A percentile compares a stretch with the other conserved stretches of the same genome.
Conservation (phyloP, 306 rosid genomes). For the Cucurbita maxima region DNA sequence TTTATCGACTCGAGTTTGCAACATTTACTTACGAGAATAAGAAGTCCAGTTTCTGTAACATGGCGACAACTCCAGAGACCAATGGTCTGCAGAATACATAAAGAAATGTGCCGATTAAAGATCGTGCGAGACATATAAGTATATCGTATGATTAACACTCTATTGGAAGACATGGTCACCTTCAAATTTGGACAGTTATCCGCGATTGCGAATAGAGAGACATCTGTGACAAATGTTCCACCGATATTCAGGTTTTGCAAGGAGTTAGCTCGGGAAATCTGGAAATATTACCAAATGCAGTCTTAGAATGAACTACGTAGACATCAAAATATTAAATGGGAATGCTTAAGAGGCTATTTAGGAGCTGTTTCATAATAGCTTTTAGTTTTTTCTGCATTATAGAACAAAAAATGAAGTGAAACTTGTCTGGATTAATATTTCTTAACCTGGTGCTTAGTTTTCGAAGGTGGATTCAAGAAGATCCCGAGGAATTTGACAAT, state of each 20-base stretch:
- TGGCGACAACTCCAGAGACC: constrained; percentile 92
- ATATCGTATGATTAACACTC: too few species aligned
- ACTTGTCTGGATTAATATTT: not conserved
- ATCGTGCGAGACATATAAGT: not conserved
- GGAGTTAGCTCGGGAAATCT: constrained; percentile 66
- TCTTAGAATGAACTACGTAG: not conserved
- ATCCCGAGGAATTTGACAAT: not conserved
- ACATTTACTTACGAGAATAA: constrained; percentile 52
- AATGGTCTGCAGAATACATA: constrained; percentile 35
- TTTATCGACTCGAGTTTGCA: constrained; percentile 60
- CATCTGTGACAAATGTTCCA: constrained; percentile 86
- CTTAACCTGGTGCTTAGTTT: not conserved
- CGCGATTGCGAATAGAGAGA: constrained; percentile 56
- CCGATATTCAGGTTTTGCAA: constrained; percentile 73
- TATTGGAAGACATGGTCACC: constrained; percentile 22
- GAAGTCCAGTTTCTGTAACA: constrained; percentile 63
- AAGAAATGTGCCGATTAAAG: not conserved
- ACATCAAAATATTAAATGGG: not conserved
- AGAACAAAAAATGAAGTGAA: not conserved
- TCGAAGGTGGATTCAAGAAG: not conserved
- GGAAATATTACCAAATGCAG: constrained; percentile 5
- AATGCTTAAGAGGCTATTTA: not conserved
- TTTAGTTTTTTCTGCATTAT: not conserved
- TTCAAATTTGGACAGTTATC: constrained; percentile 56
- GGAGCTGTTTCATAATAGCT: not conserved